Evolutionary conservation across 345 rosid species (phyloP).

Genomic region (Psidium friedrichsthalianum): DNA sequence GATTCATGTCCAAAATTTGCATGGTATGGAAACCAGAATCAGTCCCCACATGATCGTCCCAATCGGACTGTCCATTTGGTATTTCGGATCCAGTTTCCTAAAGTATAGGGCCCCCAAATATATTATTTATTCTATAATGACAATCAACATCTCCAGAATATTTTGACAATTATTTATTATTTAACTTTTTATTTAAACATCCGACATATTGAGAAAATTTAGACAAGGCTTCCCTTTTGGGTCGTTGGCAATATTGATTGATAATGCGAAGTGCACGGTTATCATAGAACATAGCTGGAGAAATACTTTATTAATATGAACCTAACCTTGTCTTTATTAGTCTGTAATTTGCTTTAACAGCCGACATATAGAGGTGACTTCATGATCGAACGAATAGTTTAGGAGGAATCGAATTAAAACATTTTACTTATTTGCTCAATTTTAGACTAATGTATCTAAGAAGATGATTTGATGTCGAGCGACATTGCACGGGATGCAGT

Average conservation of each 20-base stretch:
- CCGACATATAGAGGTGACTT: not conserved
- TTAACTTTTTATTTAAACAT: no score
- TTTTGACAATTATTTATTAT: not conserved
- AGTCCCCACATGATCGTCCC: no score
- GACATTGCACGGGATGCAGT: slow-evolving; percentile 5
- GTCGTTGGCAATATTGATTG: not conserved
- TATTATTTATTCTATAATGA: not conserved
- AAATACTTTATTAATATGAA: not conserved
- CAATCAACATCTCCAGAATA: not conserved
- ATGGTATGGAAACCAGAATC: no score
- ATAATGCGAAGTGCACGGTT: not conserved
- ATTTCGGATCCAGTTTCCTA: no score
- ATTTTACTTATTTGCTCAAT: no score
- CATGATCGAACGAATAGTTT: no score
- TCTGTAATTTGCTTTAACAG: not conserved
- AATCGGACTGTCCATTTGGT: no score
- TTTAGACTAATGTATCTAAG: no score
- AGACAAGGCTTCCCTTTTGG: no score
- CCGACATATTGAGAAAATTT: not conserved
- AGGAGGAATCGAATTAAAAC: no score
- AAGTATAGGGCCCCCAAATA: no score
- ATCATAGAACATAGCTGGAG: not conserved
- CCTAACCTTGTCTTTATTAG: not conserved
- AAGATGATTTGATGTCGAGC: not conserved
- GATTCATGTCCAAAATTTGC: not conserved